phyloP scores from a whole-genome alignment of 345 rosid genomes.

The Pelargonium nanum region DNA sequence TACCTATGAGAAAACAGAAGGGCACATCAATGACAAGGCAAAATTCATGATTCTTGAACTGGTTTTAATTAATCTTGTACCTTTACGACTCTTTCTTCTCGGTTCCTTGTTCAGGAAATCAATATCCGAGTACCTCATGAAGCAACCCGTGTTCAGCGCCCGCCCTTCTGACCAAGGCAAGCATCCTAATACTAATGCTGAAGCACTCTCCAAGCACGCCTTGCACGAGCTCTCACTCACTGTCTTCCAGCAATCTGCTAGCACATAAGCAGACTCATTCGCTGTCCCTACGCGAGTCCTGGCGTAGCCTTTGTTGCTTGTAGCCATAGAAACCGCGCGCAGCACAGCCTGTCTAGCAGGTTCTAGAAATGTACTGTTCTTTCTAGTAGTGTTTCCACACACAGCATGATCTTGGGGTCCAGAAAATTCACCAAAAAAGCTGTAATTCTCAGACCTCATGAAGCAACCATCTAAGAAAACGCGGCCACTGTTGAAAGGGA shows the following conservation, averaged over 20 bases:
- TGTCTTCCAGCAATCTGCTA: conserved; percentile 78
- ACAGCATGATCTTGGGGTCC: conserved; percentile 50
- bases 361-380: conserved; percentile 26
- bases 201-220: conserved; percentile 64
- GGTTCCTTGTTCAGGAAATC: conserved; percentile 58
- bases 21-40: conserved; percentile 8
- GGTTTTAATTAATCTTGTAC: conserved; percentile 20
- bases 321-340: conserved; percentile 34
- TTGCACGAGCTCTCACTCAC: conserved; percentile 51
- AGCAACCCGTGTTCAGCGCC: conserved; percentile 77
- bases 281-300: conserved; percentile 22
- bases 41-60: neutral
- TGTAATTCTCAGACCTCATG: conserved; percentile 83
- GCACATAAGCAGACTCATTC: conserved; percentile 48
- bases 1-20: conserved; percentile 34
- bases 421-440: conserved; percentile 53
- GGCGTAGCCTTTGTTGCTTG: conserved; percentile 38
- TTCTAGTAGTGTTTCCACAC: conserved; percentile 53
- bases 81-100: conserved; percentile 44
- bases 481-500: conserved; percentile 65
- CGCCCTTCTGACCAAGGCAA: conserved; percentile 88
- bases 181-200: conserved; percentile 44
- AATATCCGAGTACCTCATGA: conserved; percentile 67
- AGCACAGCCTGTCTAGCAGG: conserved; percentile 41
- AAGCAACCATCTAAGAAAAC: conserved; percentile 90